These are phyloP conservation scores for Pelargonium nanum DNA, from an alignment of 345 rosid species.

Conservation along the genomic window DNA sequence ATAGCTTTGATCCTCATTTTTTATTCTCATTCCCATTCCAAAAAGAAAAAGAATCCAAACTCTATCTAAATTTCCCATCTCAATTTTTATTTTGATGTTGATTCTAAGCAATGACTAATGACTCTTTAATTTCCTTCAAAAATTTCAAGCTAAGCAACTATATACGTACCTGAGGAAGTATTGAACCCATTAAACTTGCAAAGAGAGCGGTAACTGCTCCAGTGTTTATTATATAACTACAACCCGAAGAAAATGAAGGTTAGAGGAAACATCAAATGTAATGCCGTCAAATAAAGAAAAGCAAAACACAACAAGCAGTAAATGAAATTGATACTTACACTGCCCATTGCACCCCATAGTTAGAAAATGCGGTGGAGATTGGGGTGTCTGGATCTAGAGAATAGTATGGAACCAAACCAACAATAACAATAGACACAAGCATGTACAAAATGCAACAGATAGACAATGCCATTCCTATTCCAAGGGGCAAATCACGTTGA, in stretches of 20 bases:
- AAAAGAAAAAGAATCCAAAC: too few relatives aligned
- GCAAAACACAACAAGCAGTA: background rate
- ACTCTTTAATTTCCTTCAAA: background rate
- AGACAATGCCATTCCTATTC: constrained; percentile 74
- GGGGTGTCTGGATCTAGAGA: constrained; percentile 98
- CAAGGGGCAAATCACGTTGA: constrained; percentile 93
- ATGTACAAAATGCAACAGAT: constrained; percentile 84
- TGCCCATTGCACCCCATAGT: constrained; percentile 93
- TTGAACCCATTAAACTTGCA: constrained; percentile 84
- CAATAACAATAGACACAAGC: constrained; percentile 85
- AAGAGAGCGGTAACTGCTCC: constrained; percentile 96
- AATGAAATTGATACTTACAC: constrained; percentile 48
- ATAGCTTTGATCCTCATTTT: too few relatives aligned
- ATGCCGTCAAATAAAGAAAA: background rate
- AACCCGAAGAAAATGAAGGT: constrained; percentile 8
- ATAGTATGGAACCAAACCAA: constrained; percentile 90
- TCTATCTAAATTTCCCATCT: too few relatives aligned
- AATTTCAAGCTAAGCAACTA: background rate
- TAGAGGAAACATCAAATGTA: background rate
- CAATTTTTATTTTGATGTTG: too few relatives aligned
- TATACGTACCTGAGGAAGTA: constrained; percentile 83
- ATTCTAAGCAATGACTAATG: too few relatives aligned
- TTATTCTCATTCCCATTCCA: too few relatives aligned
- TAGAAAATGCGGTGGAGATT: constrained; percentile 86
- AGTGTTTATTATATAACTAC: constrained; percentile 66